A percentile compares a stretch with the other conserved stretches of the same genome.
Conservation (phyloP, 169 alveolate genomes). For the Eimeria brunetti region DNA sequence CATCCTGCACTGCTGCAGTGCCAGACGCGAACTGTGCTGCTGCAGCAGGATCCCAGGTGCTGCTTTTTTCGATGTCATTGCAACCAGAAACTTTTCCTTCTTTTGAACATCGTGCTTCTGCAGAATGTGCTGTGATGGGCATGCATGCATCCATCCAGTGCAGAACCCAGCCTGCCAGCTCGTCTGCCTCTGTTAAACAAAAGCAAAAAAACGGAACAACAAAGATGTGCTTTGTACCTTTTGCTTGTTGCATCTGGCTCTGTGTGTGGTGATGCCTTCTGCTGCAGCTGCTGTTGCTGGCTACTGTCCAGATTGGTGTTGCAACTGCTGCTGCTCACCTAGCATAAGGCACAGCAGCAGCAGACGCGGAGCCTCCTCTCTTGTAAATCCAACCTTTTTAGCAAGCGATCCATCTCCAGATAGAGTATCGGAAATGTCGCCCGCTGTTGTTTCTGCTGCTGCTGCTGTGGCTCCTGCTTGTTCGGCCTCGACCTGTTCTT, state of each 20-base stretch:
- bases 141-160: slow-evolving; percentile 22
- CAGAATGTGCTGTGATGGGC: neutral
- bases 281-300: neutral
- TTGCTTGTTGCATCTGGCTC: neutral
- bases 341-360: slow-evolving; percentile 61
- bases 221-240: neutral
- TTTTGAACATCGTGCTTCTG: neutral
- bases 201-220: neutral
- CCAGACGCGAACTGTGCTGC: neutral
- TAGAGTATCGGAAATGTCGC: neutral
- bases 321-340: slow-evolving; percentile 43
- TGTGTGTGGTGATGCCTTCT: neutral
- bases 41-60: neutral
- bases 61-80: neutral
- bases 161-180: slow-evolving; percentile 45
- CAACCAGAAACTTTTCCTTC: slow-evolving; percentile 2
- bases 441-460: slow-evolving; percentile 12
- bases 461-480: neutral
- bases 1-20: neutral
- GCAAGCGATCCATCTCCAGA: slow-evolving; percentile 13
- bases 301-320: neutral
- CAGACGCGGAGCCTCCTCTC: slow-evolving; percentile 45
- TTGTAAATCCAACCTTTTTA: slow-evolving; percentile 13
- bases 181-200: slow-evolving; percentile 26
- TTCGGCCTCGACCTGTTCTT: neutral